Conservation (phyloP, 2,329 filamentous ascomycete species). For the Diaporthe ampelina region DNA sequence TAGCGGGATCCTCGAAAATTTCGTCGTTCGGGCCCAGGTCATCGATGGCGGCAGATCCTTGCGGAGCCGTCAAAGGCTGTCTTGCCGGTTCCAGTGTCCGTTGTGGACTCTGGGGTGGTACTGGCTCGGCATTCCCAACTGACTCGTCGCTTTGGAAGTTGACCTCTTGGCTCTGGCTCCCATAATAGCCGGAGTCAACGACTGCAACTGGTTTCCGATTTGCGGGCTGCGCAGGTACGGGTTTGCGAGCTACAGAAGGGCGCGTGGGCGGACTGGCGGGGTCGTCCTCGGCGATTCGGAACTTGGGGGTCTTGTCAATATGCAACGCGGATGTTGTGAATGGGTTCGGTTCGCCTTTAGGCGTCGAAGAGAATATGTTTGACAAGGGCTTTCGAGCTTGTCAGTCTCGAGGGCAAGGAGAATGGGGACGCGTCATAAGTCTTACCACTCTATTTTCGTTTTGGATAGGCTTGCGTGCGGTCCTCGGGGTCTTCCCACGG, state of each 20-base stretch:
- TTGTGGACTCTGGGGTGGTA: background rate
- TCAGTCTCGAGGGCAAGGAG: conserved; percentile 46
- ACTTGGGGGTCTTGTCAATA: conserved; percentile 68
- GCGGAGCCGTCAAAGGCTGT: conserved; percentile 34
- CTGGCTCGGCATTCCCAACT: conserved; percentile 43
- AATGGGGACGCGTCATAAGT: background rate
- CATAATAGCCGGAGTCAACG: conserved; percentile 80
- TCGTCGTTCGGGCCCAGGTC: conserved; percentile 48
- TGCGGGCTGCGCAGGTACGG: conserved; percentile 53
- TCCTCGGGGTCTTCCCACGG: conserved; percentile 84
- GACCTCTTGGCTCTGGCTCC: conserved; percentile 70
- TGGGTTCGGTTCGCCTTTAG: conserved; percentile 67
- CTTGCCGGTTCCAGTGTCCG: background rate
- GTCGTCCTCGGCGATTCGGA: conserved; percentile 71
- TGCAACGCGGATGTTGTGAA: conserved; percentile 63
- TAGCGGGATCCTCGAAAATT: conserved; percentile 55
- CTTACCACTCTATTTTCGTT: conserved; percentile 75
- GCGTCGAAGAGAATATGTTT: conserved; percentile 69
- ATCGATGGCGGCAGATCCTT: conserved; percentile 41
- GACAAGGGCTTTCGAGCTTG: conserved; percentile 67
- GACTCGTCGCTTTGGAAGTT: conserved; percentile 56
- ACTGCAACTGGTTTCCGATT: conserved; percentile 51
- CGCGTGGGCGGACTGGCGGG: conserved; percentile 52
- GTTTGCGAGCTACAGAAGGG: conserved; percentile 47
- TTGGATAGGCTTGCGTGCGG: conserved; percentile 71